Base-by-base conservation (phyloP, 345 rosid genomes). In the Isatis tinctoria region DNA sequence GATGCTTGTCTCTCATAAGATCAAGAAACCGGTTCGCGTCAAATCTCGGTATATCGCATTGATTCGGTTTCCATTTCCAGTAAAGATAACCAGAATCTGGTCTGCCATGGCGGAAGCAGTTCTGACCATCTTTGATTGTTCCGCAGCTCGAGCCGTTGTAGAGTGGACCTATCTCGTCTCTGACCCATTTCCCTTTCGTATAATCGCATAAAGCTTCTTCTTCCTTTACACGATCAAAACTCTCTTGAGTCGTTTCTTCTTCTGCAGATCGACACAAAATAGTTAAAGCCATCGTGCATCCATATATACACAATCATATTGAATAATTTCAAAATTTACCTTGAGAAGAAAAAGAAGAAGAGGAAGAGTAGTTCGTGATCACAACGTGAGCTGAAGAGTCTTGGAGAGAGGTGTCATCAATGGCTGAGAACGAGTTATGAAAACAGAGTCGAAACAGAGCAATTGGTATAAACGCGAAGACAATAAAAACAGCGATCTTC, bases 31-130 rank as follows among this genome's bases (percentile, higher is more conserved):
- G 75, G 63, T 60, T 69, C n/a, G 97, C 84, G 10, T 92, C 91
- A 70, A 95, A 92, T 87, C 96, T 90, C 2, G 98, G 91, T 16
- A 95, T 91, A 36, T 80, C 65, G 77, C 98, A 95, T 47, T 77
- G 81, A 22, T 69, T 80, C 24, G 99, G 98, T 72, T 81, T 83
- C 99, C 98, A 95, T 82, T 87, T 90, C 99, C 97, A 92, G 27
- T 80, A 84, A 52, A 95, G 97, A 80, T 85, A 95, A 72, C 79
- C 92, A 53, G 74, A 30, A 60, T 95, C 96, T 1, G 97, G 91
- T 81, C 98, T 90, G 1, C 98, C 99, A 66, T 92, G 97, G 52
- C 82, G 33, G 67, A 85, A 82, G 74, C 99, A 95, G 47, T 86
- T 90, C 73, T 95, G 99, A 52, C 96, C 94, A 14, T 85, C 86